Evolutionary conservation across 2,329 filamentous ascomycete species (phyloP), one percentile per base, ranked within the genome.

Genomic region (Xylariales sp.): DNA sequence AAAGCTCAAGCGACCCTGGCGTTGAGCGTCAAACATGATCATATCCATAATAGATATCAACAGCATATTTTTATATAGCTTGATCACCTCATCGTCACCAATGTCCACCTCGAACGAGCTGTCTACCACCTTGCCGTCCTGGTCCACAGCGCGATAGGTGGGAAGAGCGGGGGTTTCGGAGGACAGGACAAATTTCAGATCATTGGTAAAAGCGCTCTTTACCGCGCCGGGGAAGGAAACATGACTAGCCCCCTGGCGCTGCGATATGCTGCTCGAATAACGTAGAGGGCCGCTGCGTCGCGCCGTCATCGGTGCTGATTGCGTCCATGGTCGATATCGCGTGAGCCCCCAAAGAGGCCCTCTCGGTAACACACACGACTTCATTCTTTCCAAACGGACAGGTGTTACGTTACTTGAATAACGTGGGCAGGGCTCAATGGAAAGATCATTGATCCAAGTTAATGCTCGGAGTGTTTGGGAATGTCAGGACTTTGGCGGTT

Each of bases 11-110:
- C 88, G 80, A n/a, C 90, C 90, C 63, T 98, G 93, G 31, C 93
- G 76, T 64, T 98, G 93, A 1, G 93, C 90, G 55, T 98, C 93
- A 56, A 95, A 96, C 90, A 97, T 97, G 59, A 97, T 86, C 39
- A 95, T 63, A 57, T 98, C 93, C 88, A 98, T 93, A 49, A 97
- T 85, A 40, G 85, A 81, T 8, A 83, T 69, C 24, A 70, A 74
- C 8, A 85, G 53, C 81, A 85, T 85, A 51, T 81, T 76, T 42
- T 66, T 72, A 60, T 83, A 83, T 36, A 81, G 62, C 55, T 78
- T 74, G 38, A 78, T 54, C 11, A 81, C 66, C 46, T 73, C 65
- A 35, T 74, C 70, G 37, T 93, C 81, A 28, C 73, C 70, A 2
- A 93, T 77, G 53, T 90, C 82, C 0, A 81, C 78, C 36, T 72